These are phyloP conservation scores for Neurospora sp. DNA, from an alignment of 2,329 filamentous ascomycete species.

Conservation along the genomic window DNA sequence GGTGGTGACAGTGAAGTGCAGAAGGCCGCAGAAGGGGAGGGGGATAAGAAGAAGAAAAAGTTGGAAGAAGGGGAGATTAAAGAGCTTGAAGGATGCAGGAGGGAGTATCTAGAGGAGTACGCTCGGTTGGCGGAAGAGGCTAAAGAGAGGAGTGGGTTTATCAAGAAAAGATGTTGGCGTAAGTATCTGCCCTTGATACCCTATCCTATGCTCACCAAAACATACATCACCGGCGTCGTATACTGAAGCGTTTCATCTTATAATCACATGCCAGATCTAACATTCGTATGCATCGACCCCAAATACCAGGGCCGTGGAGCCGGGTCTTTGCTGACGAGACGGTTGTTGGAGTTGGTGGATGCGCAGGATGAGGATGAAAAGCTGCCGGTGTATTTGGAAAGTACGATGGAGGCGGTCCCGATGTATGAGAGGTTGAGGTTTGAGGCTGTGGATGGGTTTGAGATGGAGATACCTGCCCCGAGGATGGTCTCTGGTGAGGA, in stretches of 20 bases:
- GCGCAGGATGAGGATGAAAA: constrained; percentile 21
- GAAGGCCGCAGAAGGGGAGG: neutral
- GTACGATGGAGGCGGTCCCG: constrained; percentile 26
- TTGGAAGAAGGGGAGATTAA: constrained; percentile 15
- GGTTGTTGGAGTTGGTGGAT: constrained; percentile 18
- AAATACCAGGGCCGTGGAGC: constrained; percentile 25
- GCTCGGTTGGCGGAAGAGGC: constrained; percentile 18
- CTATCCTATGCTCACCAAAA: neutral
- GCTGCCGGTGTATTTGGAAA: constrained; percentile 28
- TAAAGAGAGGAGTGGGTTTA: constrained; percentile 21
- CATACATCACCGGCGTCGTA: neutral
- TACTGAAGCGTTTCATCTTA: neutral
- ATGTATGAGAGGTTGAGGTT: constrained; percentile 31
- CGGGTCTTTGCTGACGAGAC: constrained; percentile 24
- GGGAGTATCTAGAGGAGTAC: constrained; percentile 26
- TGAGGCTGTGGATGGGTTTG: constrained; percentile 20
- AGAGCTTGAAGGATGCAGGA: constrained; percentile 19
- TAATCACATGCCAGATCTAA: constrained; percentile 19
- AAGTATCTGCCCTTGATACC: constrained; percentile 11
- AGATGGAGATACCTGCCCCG: constrained; percentile 24
- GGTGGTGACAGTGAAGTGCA: too few species aligned
- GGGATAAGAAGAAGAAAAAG: constrained; percentile 10
- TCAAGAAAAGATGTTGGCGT: constrained; percentile 26
- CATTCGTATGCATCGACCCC: constrained; percentile 30
- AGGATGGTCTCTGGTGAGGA: constrained; percentile 2